Conservation (phyloP, 1,139 yeast genomes). For the Diutina pseudorugosa region DNA sequence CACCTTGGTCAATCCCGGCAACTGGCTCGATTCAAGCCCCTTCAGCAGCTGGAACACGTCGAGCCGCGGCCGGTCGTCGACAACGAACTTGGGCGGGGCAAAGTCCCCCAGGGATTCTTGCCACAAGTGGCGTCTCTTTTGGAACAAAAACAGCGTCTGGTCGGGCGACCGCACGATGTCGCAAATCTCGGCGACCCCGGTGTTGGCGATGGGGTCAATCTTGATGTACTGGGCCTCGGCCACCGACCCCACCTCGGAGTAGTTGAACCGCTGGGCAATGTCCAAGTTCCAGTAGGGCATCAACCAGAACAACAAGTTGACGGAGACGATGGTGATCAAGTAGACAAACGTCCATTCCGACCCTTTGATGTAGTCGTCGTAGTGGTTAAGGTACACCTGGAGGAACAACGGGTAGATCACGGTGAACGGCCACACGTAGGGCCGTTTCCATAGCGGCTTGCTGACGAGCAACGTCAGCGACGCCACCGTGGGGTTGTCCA, state of each 20-base stretch:
- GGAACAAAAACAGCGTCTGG: slow-evolving; percentile 63
- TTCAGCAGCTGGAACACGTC: slow-evolving; percentile 43
- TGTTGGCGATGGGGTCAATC: slow-evolving; percentile 73
- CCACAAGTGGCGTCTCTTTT: slow-evolving; percentile 82
- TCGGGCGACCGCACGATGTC: slow-evolving; percentile 45
- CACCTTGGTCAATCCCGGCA: slow-evolving; percentile 41
- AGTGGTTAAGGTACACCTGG: slow-evolving; percentile 53
- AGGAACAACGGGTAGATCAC: slow-evolving; percentile 67
- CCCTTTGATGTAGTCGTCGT: slow-evolving; percentile 75
- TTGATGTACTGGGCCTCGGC: slow-evolving; percentile 59
- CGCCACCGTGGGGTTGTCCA: slow-evolving; percentile 46
- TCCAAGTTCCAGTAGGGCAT: slow-evolving; percentile 93
- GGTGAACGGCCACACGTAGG: slow-evolving; percentile 79
- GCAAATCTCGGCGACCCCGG: slow-evolving; percentile 78
- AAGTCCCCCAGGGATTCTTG: slow-evolving; percentile 43
- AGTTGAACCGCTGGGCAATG: slow-evolving; percentile 63
- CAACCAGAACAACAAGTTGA: slow-evolving; percentile 70
- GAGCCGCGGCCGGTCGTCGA: slow-evolving; percentile 54
- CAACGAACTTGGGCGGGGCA: slow-evolving; percentile 69
- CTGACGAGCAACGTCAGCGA: slow-evolving; percentile 67
- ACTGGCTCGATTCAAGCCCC: slow-evolving; percentile 48
- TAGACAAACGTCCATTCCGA: slow-evolving; percentile 83
- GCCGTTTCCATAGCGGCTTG: slow-evolving; percentile 45
- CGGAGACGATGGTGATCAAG: slow-evolving; percentile 56
- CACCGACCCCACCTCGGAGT: slow-evolving; percentile 36